phyloP scores from a whole-genome alignment of 2,329 filamentous ascomycete species.

The Cercospora sesami region DNA sequence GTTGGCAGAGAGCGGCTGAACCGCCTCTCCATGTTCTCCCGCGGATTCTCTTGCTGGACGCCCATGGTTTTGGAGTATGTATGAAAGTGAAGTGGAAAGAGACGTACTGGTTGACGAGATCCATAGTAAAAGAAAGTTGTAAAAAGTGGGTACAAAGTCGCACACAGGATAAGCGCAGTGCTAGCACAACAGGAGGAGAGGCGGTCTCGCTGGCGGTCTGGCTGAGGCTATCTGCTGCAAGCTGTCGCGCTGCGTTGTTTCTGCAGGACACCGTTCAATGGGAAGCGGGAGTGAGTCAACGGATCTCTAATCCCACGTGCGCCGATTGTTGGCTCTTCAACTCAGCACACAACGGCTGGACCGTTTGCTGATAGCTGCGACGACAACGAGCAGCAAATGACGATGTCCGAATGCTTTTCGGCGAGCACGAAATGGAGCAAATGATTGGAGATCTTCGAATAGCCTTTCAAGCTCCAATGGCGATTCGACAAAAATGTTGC shows the following conservation, averaged over 20 bases:
- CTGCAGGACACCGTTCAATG: conserved; percentile 6
- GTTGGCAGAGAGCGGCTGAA: conserved; percentile 35
- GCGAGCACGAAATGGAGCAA: not conserved
- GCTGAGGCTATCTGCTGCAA: not conserved
- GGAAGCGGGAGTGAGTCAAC: conserved; percentile 5
- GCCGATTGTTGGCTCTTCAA: not conserved
- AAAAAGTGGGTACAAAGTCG: conserved; percentile 10
- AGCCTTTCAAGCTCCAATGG: conserved; percentile 4
- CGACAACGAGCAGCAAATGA: not conserved
- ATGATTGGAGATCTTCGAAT: not conserved
- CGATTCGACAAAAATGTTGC: not conserved
- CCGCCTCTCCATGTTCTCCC: conserved; percentile 18
- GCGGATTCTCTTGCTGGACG: conserved; percentile 8
- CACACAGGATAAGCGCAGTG: not conserved
- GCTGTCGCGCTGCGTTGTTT: conserved; percentile 6
- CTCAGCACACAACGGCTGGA: not conserved
- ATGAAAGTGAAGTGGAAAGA: not conserved
- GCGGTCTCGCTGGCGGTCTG: not conserved
- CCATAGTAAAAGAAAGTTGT: conserved; percentile 29
- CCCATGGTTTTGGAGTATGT: conserved; percentile 10
- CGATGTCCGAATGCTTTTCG: not conserved
- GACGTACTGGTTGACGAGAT: conserved; percentile 41
- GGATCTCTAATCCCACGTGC: conserved; percentile 1
- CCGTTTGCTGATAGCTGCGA: not conserved
- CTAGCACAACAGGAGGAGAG: conserved; percentile 2